These are phyloP conservation scores for Chaetomium fimeti DNA, from an alignment of 495 filamentous ascomycete genomes.

Conservation along the genomic window DNA sequence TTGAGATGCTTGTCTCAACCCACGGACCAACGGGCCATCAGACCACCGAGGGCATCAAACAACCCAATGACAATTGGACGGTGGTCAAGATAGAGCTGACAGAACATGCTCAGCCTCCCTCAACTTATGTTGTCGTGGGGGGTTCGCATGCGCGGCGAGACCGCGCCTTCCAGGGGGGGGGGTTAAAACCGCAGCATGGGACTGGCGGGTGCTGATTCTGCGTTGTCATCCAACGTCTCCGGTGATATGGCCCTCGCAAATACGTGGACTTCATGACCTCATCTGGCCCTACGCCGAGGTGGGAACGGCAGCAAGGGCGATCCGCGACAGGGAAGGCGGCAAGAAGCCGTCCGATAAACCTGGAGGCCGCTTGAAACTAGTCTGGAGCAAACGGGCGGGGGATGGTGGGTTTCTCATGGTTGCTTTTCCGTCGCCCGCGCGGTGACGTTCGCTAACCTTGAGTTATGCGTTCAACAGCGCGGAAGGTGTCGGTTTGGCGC, in stretches of 20 bases:
- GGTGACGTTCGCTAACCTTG: not conserved
- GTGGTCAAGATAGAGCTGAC: not conserved
- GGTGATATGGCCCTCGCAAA: too few relatives aligned
- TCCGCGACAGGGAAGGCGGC: not conserved
- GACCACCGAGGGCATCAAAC: not conserved
- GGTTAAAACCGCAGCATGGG: too few relatives aligned
- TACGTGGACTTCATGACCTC: not conserved
- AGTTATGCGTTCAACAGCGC: too few relatives aligned
- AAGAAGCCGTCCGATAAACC: not conserved
- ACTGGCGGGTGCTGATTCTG: not conserved
- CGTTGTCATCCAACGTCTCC: not conserved
- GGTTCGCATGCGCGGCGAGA: slow-evolving; percentile 5
- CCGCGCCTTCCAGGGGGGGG: not conserved
- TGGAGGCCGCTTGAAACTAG: not conserved
- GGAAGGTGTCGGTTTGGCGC: not conserved
- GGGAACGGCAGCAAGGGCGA: not conserved
- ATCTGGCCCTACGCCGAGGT: not conserved
- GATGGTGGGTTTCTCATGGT: not conserved
- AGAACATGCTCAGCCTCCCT: slow-evolving; percentile 1
- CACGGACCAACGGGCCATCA: not conserved
- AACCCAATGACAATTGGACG: not conserved
- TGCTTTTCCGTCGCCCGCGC: not conserved
- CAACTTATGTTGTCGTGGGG: not conserved
- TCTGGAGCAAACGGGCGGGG: not conserved
- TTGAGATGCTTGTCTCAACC: not conserved